Evolutionary conservation across 2,329 filamentous ascomycete genomes (phyloP), one percentile per base, ranked within the genome.

Genomic region (Fusarium sp.): DNA sequence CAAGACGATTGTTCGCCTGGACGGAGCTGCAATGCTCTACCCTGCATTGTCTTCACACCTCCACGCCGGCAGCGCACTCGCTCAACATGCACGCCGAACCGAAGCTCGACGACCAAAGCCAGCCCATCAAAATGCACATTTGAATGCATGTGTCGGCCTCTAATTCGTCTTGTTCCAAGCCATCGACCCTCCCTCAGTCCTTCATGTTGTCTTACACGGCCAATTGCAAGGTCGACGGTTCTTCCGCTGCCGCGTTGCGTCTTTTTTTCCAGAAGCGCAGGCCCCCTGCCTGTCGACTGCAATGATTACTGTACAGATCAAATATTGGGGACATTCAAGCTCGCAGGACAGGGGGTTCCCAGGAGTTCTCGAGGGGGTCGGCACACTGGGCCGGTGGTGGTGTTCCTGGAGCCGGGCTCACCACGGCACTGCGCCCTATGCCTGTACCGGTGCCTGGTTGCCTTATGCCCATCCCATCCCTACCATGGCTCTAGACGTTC

Each of bases 111-210:
- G 54, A 63, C 59, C 53, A 63, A 65, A 65, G 46, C 44, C 40
- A 64, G 61, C 62, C 62, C 69, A 72, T 72, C 71, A 34, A 63
- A 68, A 66, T 71, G 64, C 64, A 62, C 59, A 57, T 50, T 59
- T 53, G 62, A 58, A 55, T 70, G 62, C 61, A 68, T 74, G 73
- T 74, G 71, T 71, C 64, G 66, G 60, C 27, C 61, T 67, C 61
- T 59, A 57, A 71, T 74, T 74, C 69, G 69, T 49, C 50, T 56
- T 65, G 20, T 23, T 54, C 59, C 18, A 27, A 51, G 61, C 33
- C 56, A 38, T 64, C 61, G 31, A 36, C 62, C 61, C 68, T 64
- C 63, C 56, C 63, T 61, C n/a, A 57, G 50, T 53, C 53, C 29
- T n/a, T 49, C 44, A 62, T 61, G 58, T 38, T 59, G 31, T 29